Conservation (phyloP, 352 stramenopile species). For the Phytophthora pseudosyringae region DNA sequence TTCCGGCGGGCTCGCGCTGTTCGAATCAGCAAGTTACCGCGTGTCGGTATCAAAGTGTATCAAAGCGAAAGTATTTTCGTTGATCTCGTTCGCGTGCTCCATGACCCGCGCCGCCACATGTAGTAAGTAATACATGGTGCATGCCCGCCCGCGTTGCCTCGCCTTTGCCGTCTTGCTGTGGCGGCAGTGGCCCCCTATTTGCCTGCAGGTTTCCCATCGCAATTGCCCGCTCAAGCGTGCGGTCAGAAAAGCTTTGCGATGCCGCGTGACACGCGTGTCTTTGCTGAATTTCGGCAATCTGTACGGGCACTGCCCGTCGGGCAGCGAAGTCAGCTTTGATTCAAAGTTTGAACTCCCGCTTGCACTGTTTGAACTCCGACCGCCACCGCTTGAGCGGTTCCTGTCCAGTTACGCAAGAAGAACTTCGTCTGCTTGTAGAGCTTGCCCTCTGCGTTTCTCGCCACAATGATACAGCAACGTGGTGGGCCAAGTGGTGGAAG, state of each 20-base stretch:
- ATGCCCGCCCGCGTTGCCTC: too few relatives aligned
- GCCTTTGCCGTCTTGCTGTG: constrained; percentile 31
- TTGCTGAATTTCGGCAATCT: constrained; percentile 16
- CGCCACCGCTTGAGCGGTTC: constrained; percentile 14
- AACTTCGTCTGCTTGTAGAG: constrained; percentile 16
- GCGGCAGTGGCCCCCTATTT: neutral
- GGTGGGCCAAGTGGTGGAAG: neutral
- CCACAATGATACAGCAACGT: neutral
- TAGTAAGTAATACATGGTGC: too few relatives aligned
- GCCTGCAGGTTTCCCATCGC: constrained; percentile 13
- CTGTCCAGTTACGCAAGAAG: neutral
- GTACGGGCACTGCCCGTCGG: too few relatives aligned
- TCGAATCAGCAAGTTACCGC: neutral
- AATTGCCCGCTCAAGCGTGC: constrained; percentile 12
- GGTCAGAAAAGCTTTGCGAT: constrained; percentile 25
- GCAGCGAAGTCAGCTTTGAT: constrained; percentile 2
- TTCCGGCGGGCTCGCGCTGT: constrained; percentile 1
- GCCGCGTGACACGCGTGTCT: constrained; percentile 21
- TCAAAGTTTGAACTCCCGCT: neutral
- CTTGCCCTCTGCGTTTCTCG: constrained; percentile 25
- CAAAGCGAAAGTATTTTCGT: neutral
- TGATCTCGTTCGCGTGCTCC: constrained; percentile 26
- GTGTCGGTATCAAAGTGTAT: too few relatives aligned
- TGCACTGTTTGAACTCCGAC: constrained; percentile 1
- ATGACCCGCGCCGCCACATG: neutral